Conservation (phyloP, 139 green algal species). For the Chlamydomonas sphaeroides region DNA sequence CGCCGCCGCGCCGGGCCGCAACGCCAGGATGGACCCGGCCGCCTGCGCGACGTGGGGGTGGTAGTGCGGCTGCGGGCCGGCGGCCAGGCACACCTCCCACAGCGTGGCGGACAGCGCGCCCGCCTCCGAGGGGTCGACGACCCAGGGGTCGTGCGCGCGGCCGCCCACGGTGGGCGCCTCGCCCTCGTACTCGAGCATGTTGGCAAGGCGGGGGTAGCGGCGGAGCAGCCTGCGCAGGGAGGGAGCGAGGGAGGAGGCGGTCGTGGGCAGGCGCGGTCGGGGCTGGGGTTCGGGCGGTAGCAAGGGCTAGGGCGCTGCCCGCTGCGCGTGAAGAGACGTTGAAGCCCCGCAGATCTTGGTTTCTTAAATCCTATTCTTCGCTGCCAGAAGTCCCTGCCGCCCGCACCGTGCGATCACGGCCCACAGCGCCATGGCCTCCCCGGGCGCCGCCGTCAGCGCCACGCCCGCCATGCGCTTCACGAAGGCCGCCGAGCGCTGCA, state of each 20-base stretch:
- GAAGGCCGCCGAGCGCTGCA: constrained; percentile 42
- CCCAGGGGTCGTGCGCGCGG: constrained; percentile 50
- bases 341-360: no score
- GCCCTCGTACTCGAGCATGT: constrained; percentile 78
- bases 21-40: constrained; percentile 1
- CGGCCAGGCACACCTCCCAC: constrained; percentile 62
- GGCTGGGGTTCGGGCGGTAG: no score
- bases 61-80: constrained; percentile 53
- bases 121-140: constrained; percentile 60
- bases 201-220: constrained; percentile 64
- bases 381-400: neutral
- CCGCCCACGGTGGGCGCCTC: constrained; percentile 61
- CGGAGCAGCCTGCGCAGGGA: constrained; percentile 51
- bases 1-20: neutral
- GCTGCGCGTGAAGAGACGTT: no score
- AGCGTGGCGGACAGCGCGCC: constrained; percentile 57
- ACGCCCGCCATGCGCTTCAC: constrained; percentile 35
- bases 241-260: no score
- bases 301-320: no score
- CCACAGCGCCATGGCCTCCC: constrained; percentile 44
- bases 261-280: no score
- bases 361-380: no score
- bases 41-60: constrained; percentile 62
- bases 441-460: constrained; percentile 23
- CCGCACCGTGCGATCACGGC: constrained; percentile 14